Conservation (phyloP, 2,329 filamentous ascomycete species). For the Calonectria henricotiae region DNA sequence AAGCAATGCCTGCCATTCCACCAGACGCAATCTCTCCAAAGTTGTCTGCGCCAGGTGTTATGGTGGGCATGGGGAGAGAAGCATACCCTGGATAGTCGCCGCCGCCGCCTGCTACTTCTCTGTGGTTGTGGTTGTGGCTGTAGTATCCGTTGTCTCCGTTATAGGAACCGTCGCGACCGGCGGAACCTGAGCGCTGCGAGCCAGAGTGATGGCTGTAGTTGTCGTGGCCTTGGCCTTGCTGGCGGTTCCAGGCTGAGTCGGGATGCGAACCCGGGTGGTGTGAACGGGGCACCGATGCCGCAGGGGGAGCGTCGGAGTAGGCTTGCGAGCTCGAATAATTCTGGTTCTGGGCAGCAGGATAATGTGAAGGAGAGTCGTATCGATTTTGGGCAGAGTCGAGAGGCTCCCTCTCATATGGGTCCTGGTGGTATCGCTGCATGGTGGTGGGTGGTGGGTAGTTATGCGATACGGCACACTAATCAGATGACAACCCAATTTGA, state of each 20-base stretch:
- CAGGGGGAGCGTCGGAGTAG: slow-evolving; percentile 52
- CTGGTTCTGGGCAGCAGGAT: slow-evolving; percentile 46
- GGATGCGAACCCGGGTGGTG: slow-evolving; percentile 50
- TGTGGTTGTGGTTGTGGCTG: slow-evolving; percentile 31
- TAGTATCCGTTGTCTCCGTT: slow-evolving; percentile 49
- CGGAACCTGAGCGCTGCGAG: slow-evolving; percentile 46
- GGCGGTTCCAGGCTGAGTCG: slow-evolving; percentile 48
- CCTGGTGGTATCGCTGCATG: slow-evolving; percentile 57
- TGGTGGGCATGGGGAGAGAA: slow-evolving; percentile 54
- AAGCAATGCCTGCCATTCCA: slow-evolving; percentile 79
- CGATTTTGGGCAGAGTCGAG: slow-evolving; percentile 52
- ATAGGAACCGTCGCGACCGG: slow-evolving; percentile 46
- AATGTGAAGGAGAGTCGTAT: slow-evolving; percentile 48
- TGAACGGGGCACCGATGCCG: slow-evolving; percentile 34
- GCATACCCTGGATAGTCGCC: slow-evolving; percentile 52
- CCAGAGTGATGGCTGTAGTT: slow-evolving; percentile 41
- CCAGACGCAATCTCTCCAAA: slow-evolving; percentile 75
- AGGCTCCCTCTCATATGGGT: slow-evolving; percentile 59
- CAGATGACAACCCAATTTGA: slow-evolving; percentile 24
- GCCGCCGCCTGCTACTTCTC: slow-evolving; percentile 39
- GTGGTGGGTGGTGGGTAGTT: slow-evolving; percentile 36
- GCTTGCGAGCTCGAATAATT: slow-evolving; percentile 44
- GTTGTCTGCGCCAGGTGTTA: slow-evolving; percentile 79
- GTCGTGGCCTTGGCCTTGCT: slow-evolving; percentile 38
- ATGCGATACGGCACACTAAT: slow-evolving; percentile 39